A percentile compares a stretch with the other conserved stretches of the same genome.
phyloP scores from a whole-genome alignment of 2,329 filamentous ascomycete genomes.

The Seiridium unicorne region DNA sequence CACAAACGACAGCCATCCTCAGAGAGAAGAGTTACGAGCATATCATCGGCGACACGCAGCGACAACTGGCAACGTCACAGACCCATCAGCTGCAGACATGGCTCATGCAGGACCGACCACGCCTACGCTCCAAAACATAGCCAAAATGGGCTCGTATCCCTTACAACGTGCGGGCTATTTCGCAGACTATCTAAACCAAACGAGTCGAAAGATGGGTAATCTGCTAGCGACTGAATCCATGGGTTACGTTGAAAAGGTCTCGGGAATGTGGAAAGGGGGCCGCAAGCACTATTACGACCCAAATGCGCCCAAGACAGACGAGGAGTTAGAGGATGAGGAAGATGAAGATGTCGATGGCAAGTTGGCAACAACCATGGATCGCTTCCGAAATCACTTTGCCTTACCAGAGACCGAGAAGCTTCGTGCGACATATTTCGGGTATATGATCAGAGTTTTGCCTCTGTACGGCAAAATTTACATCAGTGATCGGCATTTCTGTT shows the following conservation, averaged over 20 bases:
- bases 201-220: conserved; percentile 77
- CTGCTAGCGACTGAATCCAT: conserved; percentile 87
- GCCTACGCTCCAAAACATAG: conserved; percentile 50
- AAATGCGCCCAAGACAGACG: conserved; percentile 48
- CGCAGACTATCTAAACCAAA: conserved; percentile 77
- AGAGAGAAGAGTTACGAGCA: conserved; percentile 14
- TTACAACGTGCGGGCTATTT: conserved; percentile 80
- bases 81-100: conserved; percentile 24
- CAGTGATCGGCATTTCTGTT: conserved; percentile 84
- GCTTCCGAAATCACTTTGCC: conserved; percentile 88
- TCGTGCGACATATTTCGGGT: conserved; percentile 88
- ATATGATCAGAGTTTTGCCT: conserved; percentile 83
- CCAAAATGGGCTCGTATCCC: conserved; percentile 69
- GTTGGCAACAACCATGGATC: conserved; percentile 66
- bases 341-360: conserved; percentile 59
- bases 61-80: conserved; percentile 36
- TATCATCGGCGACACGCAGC: conserved; percentile 14
- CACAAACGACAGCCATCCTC: conserved; percentile 3
- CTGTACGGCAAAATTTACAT: conserved; percentile 97
- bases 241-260: conserved; percentile 95
- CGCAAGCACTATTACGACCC: conserved; percentile 80
- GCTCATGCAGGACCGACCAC: conserved; percentile 23
- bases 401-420: conserved; percentile 81
- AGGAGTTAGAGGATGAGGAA: conserved; percentile 51
- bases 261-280: conserved; percentile 93